phyloP scores from a whole-genome alignment of 2,329 filamentous ascomycete genomes.

The Fusarium gaditjirri region DNA sequence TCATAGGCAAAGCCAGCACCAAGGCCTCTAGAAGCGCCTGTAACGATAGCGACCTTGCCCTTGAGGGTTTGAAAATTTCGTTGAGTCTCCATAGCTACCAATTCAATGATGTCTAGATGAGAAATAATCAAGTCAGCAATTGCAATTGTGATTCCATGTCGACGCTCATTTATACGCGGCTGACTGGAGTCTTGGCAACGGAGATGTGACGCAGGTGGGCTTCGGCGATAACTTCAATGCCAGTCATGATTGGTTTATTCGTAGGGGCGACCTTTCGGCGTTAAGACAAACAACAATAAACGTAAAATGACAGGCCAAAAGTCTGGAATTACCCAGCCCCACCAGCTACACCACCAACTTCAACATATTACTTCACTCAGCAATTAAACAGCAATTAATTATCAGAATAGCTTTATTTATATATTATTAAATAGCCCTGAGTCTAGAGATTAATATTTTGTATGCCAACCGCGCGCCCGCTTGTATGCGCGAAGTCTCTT shows the following conservation, averaged over 20 bases:
- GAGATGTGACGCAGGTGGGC: slow-evolving; percentile 2
- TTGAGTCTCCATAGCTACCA: not conserved
- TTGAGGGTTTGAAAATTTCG: slow-evolving; percentile 18
- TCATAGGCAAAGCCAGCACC: slow-evolving; percentile 25
- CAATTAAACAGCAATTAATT: no score
- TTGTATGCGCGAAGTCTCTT: no score
- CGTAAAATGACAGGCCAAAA: no score
- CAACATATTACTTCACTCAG: no score
- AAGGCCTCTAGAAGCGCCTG: slow-evolving; percentile 28
- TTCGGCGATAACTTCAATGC: slow-evolving; percentile 16
- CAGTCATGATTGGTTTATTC: not conserved
- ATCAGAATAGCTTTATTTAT: no score
- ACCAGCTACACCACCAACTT: no score
- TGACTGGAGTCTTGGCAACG: not conserved
- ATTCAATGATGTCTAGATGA: not conserved
- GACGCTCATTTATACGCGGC: not conserved
- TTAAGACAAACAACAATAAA: not conserved
- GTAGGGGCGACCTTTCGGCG: not conserved
- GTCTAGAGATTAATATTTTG: no score
- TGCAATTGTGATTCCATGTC: accelerated
- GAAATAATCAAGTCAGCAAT: not conserved
- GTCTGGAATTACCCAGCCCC: no score
- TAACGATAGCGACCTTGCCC: slow-evolving; percentile 26
- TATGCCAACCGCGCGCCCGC: no score
- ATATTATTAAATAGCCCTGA: no score